Evolutionary conservation across 345 rosid genomes (phyloP), one percentile per base, ranked within the genome.

Genomic region (Populus ilicifolia): DNA sequence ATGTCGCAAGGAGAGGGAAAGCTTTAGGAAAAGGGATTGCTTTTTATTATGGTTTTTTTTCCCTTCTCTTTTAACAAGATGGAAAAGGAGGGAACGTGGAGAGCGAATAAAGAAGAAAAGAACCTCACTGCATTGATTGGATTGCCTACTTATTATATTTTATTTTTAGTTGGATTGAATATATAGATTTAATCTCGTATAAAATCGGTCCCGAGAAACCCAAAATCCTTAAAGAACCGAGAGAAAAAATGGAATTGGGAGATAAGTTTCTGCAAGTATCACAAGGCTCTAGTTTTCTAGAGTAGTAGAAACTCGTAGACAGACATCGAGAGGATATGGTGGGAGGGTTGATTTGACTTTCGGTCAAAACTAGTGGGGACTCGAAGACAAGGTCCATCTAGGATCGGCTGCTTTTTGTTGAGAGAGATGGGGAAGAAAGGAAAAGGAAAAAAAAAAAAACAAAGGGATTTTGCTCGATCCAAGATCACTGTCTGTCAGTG

Each of bases 21-120:
- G 82, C 88, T 83, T 85, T 85, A 75, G 83, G 63, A 75, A 87
- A 88, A 83, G 84, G 38, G 79, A 71, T 46, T 67, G 70, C 80
- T 76, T 87, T 84, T 76, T 35, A 20, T 27, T 33, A 33, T 39
- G 14, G 70, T 38, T 70, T 69, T 56, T 35, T 36, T 52, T 54
- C 2, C 62, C 20, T 5, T 70, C 21, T 5, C 21, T 13, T 69
- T 69, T 25, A 69, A 52, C 13, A 1, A 30, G 16, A 50, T n/a
- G 59, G 18, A 27, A 69, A 82, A 69, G 77, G 79, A 66, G 81
- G 87, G 82, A 84, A 84, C 78, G 85, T 87, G 89, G 84, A 23
- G 74, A 80, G 65, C 72, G 84, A 86, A 88, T 80, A 83, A 41
- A 75, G 74, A 84, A 83, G 83, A 84, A 76, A 69, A 29, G 43